Conservation (phyloP, 768 basidiomycete genomes). For the Suillus luteus region DNA sequence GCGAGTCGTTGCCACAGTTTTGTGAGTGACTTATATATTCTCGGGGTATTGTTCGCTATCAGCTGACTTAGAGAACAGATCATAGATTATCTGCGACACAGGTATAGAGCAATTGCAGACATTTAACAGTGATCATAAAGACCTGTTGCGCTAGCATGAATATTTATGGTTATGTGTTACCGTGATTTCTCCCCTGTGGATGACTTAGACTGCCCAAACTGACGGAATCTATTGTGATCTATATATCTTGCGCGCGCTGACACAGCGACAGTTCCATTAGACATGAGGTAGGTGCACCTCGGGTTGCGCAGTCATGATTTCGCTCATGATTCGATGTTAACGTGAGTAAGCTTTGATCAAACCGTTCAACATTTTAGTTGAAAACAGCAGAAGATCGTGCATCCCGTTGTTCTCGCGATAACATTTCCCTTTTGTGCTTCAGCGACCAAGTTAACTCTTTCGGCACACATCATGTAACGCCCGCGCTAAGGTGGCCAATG, state of each 20-base stretch:
- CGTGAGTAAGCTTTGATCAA: not conserved
- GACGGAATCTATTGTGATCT: not conserved
- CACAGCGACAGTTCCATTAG: not conserved
- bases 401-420: not conserved
- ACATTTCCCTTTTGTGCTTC: not conserved
- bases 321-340: not conserved
- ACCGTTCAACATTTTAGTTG: not conserved
- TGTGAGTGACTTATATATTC: conserved; percentile 47
- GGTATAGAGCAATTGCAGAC: not conserved
- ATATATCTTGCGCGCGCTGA: not conserved
- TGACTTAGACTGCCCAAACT: not conserved
- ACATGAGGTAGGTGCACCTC: not conserved
- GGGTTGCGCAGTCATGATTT: not conserved
- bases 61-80: not conserved
- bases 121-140: not conserved
- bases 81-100: not conserved
- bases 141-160: no score
- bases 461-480: not conserved
- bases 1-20: conserved; percentile 76
- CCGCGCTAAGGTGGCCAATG: not conserved
- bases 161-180: not conserved
- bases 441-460: not conserved
- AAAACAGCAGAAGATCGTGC: not conserved
- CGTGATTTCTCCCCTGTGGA: not conserved
- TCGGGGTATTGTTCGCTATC: not conserved